Evolutionary conservation across 2,329 filamentous ascomycete species (phyloP).

Genomic region (Cordyceps javanica): DNA sequence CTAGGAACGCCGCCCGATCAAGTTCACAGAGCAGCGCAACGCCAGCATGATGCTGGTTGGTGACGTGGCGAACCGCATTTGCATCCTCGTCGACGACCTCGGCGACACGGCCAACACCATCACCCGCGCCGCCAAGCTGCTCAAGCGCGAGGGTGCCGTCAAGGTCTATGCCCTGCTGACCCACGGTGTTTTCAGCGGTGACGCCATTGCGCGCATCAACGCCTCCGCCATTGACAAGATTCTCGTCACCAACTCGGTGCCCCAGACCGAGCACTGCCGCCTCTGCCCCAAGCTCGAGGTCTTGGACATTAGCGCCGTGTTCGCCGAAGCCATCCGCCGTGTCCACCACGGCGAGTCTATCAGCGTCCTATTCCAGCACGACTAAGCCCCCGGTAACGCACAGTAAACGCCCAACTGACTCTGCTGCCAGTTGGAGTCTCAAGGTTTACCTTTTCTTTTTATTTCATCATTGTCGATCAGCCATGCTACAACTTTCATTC

Average conservation of each 20-base stretch:
- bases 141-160: slow-evolving; percentile 92
- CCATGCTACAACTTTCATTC: too few relatives aligned
- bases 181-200: slow-evolving; percentile 90
- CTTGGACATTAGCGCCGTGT: slow-evolving; percentile 81
- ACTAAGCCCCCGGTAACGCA: slow-evolving; percentile 16
- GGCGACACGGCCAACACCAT: slow-evolving; percentile 97
- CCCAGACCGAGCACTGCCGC: slow-evolving; percentile 73
- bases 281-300: slow-evolving; percentile 85
- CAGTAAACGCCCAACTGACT: too few relatives aligned
- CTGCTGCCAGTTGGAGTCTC: too few relatives aligned
- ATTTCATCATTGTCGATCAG: too few relatives aligned
- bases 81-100: slow-evolving; percentile 90
- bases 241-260: slow-evolving; percentile 90
- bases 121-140: slow-evolving; percentile 88
- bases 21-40: slow-evolving; percentile 82
- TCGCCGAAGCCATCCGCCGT: slow-evolving; percentile 90
- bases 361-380: slow-evolving; percentile 70
- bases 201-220: slow-evolving; percentile 91
- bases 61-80: slow-evolving; percentile 71
- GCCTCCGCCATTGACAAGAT: slow-evolving; percentile 89
- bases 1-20: slow-evolving; percentile 82
- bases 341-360: slow-evolving; percentile 98
- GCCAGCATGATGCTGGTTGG: slow-evolving; percentile 95
- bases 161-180: slow-evolving; percentile 89
- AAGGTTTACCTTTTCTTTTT: too few relatives aligned